These are phyloP conservation scores for Kwoniella sp. DNA, from an alignment of 768 basidiomycete genomes.

Conservation along the genomic window DNA sequence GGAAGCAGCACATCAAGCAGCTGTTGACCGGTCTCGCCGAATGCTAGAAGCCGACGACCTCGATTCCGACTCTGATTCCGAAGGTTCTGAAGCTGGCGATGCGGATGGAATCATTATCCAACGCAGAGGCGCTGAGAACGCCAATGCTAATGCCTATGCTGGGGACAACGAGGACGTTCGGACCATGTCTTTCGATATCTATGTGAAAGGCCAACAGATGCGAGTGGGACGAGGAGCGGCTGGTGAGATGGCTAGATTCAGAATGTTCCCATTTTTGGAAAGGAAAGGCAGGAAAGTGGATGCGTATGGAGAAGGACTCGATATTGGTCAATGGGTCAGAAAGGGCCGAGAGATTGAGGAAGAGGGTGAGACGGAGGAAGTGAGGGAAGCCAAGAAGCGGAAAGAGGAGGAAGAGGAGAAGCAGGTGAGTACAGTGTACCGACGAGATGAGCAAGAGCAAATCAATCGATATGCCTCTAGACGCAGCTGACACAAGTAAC, in stretches of 20 bases:
- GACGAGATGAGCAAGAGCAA: too few species aligned
- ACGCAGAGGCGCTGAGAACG: constrained; percentile 10
- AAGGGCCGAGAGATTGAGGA: constrained; percentile 89
- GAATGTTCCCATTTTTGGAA: constrained; percentile 98
- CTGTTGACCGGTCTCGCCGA: constrained; percentile 75
- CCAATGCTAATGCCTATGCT: constrained; percentile 43
- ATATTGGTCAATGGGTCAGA: constrained; percentile 92
- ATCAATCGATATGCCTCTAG: too few species aligned
- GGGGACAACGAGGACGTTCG: constrained; percentile 47
- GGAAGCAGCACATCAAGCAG: constrained; percentile 82
- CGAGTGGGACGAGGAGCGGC: constrained; percentile 59
- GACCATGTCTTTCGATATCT: constrained; percentile 85
- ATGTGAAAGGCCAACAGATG: constrained; percentile 92
- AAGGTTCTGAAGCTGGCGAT: constrained; percentile 73
- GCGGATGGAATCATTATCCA: constrained; percentile 56
- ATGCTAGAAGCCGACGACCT: constrained; percentile 88
- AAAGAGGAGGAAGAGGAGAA: constrained; percentile 76
- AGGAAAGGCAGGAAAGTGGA: constrained; percentile 82
- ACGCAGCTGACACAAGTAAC: neutral
- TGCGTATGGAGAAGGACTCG: constrained; percentile 91
- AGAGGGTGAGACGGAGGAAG: constrained; percentile 79
- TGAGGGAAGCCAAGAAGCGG: constrained; percentile 69
- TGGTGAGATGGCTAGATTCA: constrained; percentile 63
- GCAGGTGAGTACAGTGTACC: constrained; percentile 62
- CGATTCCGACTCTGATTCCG: constrained; percentile 59